phyloP scores from a whole-genome alignment of 345 rosid species.

The Rubroshorea leprosula region DNA sequence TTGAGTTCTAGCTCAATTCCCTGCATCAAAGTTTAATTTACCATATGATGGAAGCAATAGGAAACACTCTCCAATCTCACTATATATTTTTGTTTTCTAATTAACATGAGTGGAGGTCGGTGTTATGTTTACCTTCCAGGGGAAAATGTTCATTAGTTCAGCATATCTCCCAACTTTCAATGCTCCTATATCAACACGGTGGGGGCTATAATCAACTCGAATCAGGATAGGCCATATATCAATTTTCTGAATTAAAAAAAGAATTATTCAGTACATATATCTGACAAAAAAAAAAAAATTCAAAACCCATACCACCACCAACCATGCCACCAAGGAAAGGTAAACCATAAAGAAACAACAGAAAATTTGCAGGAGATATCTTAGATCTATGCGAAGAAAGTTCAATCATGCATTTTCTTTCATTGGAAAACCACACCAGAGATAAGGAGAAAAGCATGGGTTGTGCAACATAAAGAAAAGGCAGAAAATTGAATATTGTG shows the following conservation, averaged over 20 bases:
- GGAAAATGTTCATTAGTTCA: conserved; percentile 89
- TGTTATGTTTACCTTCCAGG: conserved; percentile 95
- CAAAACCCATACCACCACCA: too few species aligned
- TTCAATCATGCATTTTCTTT: too few species aligned
- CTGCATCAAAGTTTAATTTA: conserved; percentile 43
- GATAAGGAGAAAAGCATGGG: too few species aligned
- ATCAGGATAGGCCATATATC: conserved; percentile 76
- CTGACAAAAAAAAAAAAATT: conserved; percentile 2
- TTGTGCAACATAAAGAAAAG: conserved; percentile 2
- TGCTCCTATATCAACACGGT: conserved; percentile 81
- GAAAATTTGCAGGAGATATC: too few species aligned
- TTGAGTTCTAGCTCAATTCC: conserved; percentile 89
- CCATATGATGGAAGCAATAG: neutral
- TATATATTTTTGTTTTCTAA: neutral
- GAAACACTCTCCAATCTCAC: neutral
- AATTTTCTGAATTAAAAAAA: conserved; percentile 82
- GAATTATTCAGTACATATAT: conserved; percentile 20
- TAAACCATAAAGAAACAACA: too few species aligned
- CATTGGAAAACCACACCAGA: too few species aligned
- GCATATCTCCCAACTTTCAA: conserved; percentile 77
- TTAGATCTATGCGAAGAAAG: neutral
- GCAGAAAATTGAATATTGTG: neutral
- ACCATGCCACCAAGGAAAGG: neutral
- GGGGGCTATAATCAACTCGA: conserved; percentile 88
- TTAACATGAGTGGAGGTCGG: neutral